Evolutionary conservation across 768 basidiomycete species (phyloP).

Genomic region (Leccinum ochraceum): DNA sequence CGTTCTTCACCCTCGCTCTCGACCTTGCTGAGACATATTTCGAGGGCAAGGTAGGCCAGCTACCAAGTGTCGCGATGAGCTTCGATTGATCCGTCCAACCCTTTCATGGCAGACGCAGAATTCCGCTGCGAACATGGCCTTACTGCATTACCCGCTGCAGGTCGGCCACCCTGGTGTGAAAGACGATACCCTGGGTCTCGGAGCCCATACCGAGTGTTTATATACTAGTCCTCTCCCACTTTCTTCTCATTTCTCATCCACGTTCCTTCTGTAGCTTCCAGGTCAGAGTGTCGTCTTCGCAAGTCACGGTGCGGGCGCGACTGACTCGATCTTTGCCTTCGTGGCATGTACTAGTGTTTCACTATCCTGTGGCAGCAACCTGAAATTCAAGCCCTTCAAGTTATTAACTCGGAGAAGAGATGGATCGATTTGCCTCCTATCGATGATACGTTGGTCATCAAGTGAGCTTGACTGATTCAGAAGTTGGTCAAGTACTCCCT

Average conservation of each 20-base stretch:
- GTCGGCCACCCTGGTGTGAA: slow-evolving; percentile 47
- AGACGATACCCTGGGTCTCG: slow-evolving; percentile 74
- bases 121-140: slow-evolving; percentile 64
- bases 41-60: slow-evolving; percentile 53
- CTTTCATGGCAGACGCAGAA: slow-evolving; percentile 47
- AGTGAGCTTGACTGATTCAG: slow-evolving; percentile 46
- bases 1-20: slow-evolving; percentile 69
- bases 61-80: background rate
- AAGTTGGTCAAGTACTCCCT: background rate
- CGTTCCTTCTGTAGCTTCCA: slow-evolving; percentile 37
- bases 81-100: background rate
- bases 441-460: slow-evolving; percentile 81
- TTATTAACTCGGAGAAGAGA: too few species aligned
- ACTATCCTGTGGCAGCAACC: slow-evolving; percentile 86
- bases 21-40: slow-evolving; percentile 63
- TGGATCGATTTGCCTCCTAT: slow-evolving; percentile 75
- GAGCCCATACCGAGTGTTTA: slow-evolving; percentile 73
- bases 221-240: background rate
- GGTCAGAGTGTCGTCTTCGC: slow-evolving; percentile 25
- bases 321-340: background rate
- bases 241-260: background rate
- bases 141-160: slow-evolving; percentile 79
- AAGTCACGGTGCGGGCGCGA: background rate
- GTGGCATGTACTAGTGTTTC: slow-evolving; percentile 58
- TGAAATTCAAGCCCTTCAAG: slow-evolving; percentile 73